phyloP scores from a whole-genome alignment of 192 early-diverging fungal species.

The Podila epicladia region DNA sequence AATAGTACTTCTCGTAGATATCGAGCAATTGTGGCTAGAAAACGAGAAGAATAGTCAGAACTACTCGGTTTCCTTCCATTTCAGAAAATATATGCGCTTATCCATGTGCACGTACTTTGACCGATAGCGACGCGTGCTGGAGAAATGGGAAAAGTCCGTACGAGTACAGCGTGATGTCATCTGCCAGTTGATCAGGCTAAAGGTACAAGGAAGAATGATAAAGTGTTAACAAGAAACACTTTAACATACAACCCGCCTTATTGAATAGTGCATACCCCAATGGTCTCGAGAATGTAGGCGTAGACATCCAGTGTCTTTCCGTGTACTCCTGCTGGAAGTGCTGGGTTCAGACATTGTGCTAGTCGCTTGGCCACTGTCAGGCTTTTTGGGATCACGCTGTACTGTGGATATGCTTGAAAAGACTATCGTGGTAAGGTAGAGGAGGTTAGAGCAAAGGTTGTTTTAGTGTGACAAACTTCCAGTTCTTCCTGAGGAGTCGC shows the following conservation, averaged over 20 bases:
- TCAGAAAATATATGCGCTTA: not conserved
- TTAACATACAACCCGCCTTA: no score
- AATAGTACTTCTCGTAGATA: slow-evolving; percentile 79
- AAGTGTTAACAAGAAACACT: not conserved
- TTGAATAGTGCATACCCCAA: slow-evolving; percentile 62
- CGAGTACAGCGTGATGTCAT: slow-evolving; percentile 88
- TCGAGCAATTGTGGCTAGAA: slow-evolving; percentile 79
- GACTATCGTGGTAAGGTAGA: slow-evolving; percentile 54
- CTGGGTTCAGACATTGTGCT: slow-evolving; percentile 95
- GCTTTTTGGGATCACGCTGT: slow-evolving; percentile 83
- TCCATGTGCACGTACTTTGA: slow-evolving; percentile 66
- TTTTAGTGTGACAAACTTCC: not conserved
- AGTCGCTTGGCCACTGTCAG: slow-evolving; percentile 88
- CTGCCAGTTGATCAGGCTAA: slow-evolving; percentile 77
- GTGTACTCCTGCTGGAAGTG: slow-evolving; percentile 93
- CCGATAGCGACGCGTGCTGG: slow-evolving; percentile 80
- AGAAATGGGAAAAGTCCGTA: slow-evolving; percentile 93
- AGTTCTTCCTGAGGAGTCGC: not conserved
- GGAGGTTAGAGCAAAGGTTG: not conserved
- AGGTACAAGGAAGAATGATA: slow-evolving; percentile 4
- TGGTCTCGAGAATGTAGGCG: slow-evolving; percentile 76
- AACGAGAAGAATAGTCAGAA: not conserved
- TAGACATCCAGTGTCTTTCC: slow-evolving; percentile 94
- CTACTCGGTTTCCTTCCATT: not conserved
- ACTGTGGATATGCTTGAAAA: slow-evolving; percentile 82